Base-by-base conservation (phyloP, 176 grass and related monocot species). In the Poa pratensis region DNA sequence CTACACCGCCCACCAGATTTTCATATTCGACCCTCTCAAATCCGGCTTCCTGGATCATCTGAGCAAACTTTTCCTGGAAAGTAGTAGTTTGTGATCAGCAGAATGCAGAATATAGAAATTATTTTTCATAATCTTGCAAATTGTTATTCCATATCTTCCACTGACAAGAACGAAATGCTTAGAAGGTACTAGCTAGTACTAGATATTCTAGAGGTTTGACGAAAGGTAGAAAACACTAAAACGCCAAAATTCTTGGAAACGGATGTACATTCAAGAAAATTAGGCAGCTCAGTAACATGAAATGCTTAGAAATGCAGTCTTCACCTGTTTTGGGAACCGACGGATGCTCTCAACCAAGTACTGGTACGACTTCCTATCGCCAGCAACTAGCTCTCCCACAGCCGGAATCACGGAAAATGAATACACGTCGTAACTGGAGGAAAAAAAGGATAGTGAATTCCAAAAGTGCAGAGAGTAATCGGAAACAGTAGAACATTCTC, bases 331-430 rank as follows among this genome's bases (percentile, higher is more conserved):
- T 22, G 95, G 92, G 58, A 97, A 97, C 20, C 82, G 84, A 18
- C 95, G 86, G 45, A 97, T 87, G 79, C 92, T 94, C 90, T 97
- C 95, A 61, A 97, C 95, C 82, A 97, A 90, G 89, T 97, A 97
- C 43, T 97, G 89, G 80, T 97, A 97, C 6, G 95, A 94, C 34
- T 90, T 82, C 78, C 83, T 84, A 77, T 95, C 93, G 82, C 93
- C 91, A 55, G 93, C 81, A 42, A 95, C 91, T 40, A 98, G 87
- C 66, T 97, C 92, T 85, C 95, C 95, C 57, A 97, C 64, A 86
- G 93, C 64, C 27, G 96, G 96, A 92, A 98, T 94, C 50, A 94
- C 89, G 42, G 90, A 96, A 90, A 98, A 94, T n/a, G 96, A 98
- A 84, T 98, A 98, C 23, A 91, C 49, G 62, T 98, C 96, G 9